Percentiles rank a stretch among this genome's conserved stretches.
phyloP scores from a whole-genome alignment of 208 protist genomes.

The Leishmania turanica region DNA sequence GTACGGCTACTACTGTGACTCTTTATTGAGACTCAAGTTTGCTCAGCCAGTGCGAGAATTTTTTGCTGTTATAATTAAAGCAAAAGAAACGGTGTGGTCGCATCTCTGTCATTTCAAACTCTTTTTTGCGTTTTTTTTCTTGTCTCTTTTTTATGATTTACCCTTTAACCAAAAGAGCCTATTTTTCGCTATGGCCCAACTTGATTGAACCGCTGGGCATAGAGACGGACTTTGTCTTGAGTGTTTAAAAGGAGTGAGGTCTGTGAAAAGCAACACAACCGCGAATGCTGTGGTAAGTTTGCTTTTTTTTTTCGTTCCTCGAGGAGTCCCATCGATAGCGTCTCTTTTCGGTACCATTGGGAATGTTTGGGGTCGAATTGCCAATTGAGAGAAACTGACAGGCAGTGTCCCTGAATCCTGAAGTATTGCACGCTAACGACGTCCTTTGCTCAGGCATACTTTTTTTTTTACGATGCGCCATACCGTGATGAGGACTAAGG shows the following conservation, averaged over 20 bases:
- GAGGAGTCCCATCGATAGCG: neutral
- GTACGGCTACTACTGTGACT: neutral
- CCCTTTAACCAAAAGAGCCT: neutral
- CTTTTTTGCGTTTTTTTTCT: neutral
- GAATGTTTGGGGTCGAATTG: neutral
- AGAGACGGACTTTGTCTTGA: neutral
- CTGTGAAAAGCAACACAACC: neutral
- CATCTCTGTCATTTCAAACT: constrained; percentile 4
- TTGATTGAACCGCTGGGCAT: neutral
- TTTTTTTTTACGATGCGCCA: neutral
- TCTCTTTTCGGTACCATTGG: neutral
- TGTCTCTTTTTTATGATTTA: neutral
- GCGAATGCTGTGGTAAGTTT: neutral
- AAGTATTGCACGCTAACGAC: neutral
- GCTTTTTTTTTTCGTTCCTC: neutral
- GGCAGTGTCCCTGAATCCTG: neutral
- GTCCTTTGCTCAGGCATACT: neutral
- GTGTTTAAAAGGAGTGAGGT: neutral
- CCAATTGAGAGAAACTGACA: neutral
- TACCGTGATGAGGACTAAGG: neutral
- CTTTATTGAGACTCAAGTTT: constrained; percentile 1
- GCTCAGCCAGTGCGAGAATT: neutral
- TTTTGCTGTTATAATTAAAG: neutral
- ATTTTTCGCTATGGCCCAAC: neutral
- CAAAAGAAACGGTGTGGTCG: neutral